Percentiles rank a stretch among this genome's conserved stretches.
These are phyloP conservation scores for Hypoxylon sp. DNA, from an alignment of 2,329 filamentous ascomycete genomes.

Conservation along the genomic window DNA sequence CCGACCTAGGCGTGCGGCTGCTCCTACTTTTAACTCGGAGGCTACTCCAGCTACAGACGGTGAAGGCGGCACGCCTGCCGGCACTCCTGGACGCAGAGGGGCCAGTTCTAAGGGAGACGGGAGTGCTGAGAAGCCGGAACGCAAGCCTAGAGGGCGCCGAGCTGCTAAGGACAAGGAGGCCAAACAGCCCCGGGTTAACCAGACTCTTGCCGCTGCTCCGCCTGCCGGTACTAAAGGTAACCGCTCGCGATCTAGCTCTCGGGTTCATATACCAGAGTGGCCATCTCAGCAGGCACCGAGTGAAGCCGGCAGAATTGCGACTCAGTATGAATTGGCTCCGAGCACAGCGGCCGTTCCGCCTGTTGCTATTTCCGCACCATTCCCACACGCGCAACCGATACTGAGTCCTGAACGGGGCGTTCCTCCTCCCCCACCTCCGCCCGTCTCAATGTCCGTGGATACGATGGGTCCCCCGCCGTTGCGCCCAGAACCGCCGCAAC, in stretches of 20 bases:
- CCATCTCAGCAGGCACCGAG: constrained; percentile 52
- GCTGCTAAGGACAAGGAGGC: constrained; percentile 56
- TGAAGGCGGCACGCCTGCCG: constrained; percentile 69
- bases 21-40: constrained; percentile 79
- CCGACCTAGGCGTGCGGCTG: constrained; percentile 73
- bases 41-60: constrained; percentile 69
- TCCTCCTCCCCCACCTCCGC: constrained; percentile 44
- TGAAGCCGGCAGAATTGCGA: constrained; percentile 58
- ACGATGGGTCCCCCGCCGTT: constrained; percentile 70
- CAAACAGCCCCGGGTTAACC: constrained; percentile 58
- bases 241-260: constrained; percentile 68
- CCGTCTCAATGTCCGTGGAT: constrained; percentile 60
- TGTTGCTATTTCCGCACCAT: constrained; percentile 51
- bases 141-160: constrained; percentile 59
- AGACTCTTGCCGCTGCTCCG: constrained; percentile 63
- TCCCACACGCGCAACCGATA: constrained; percentile 48
- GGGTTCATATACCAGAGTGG: constrained; percentile 61
- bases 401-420: constrained; percentile 47
- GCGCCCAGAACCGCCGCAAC: constrained; percentile 66
- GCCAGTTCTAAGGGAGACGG: constrained; percentile 59
- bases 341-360: constrained; percentile 61
- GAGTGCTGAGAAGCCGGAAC: constrained; percentile 60
- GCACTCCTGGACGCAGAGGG: constrained; percentile 69
- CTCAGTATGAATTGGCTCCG: constrained; percentile 61
- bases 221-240: constrained; percentile 58